These are phyloP conservation scores for Pseudevernia furfuracea DNA, from an alignment of 495 filamentous ascomycete genomes.

Conservation along the genomic window DNA sequence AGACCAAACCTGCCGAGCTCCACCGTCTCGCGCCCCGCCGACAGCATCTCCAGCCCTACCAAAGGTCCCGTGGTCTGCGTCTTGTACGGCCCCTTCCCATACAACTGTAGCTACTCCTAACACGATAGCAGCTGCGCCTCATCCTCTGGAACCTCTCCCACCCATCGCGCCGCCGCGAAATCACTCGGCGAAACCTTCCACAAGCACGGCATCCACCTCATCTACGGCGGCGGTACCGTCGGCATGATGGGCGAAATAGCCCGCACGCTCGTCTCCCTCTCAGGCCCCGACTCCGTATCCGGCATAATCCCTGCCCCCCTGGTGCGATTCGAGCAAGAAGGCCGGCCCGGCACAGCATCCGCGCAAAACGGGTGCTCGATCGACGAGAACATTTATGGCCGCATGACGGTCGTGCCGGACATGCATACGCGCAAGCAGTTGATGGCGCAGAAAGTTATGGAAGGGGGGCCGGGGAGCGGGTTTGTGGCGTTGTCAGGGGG, in stretches of 20 bases:
- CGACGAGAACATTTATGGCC: slow-evolving; percentile 62
- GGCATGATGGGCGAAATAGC: slow-evolving; percentile 94
- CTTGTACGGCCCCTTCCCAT: slow-evolving; percentile 49
- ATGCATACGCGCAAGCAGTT: slow-evolving; percentile 93
- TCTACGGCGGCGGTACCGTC: slow-evolving; percentile 91
- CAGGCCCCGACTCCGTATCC: slow-evolving; percentile 76
- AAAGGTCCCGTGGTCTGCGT: slow-evolving; percentile 59
- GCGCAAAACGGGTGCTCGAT: slow-evolving; percentile 39
- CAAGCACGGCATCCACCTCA: slow-evolving; percentile 64
- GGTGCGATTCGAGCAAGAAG: slow-evolving; percentile 58
- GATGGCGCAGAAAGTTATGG: slow-evolving; percentile 81
- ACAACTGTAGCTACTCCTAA: slow-evolving; percentile 16
- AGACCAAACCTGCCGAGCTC: background rate
- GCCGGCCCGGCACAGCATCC: slow-evolving; percentile 34
- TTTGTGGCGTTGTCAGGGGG: slow-evolving; percentile 88
- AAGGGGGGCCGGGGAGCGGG: slow-evolving; percentile 72
- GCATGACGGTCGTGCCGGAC: slow-evolving; percentile 78
- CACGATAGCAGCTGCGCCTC: slow-evolving; percentile 58
- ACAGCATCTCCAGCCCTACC: slow-evolving; percentile 1
- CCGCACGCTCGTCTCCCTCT: slow-evolving; percentile 73
- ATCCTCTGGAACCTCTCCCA: slow-evolving; percentile 58
- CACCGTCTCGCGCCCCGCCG: background rate
- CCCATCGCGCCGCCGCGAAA: slow-evolving; percentile 65
- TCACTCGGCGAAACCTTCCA: slow-evolving; percentile 69
- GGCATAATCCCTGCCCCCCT: slow-evolving; percentile 86